Base-by-base conservation (phyloP, 2,329 filamentous ascomycete species). In the Xylaria sp. region DNA sequence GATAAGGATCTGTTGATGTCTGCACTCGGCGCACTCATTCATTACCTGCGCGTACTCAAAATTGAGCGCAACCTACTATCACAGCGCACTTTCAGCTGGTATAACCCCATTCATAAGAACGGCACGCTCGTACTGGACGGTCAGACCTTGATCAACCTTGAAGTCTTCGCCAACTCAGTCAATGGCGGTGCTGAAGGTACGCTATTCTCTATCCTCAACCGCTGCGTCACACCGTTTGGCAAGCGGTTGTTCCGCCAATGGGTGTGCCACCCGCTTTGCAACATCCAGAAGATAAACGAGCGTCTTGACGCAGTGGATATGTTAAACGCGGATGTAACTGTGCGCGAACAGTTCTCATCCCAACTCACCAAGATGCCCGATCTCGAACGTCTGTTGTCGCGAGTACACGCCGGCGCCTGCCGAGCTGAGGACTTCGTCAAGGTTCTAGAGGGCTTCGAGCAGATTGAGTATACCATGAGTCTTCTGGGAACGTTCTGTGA, bases 101-200 rank as follows among this genome's bases (percentile, higher is more conserved):
- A 99, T 73, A 92, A 89, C 71, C 94, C 94, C 0, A 97, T 99
- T 55, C 84, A 85, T 58, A 89, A 89, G 69, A 96, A 97, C 71
- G 91, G 92, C 10, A 97, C 91, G 35, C 78, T 99, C 50, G 89
- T 99, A 8, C 82, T 99, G 1, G 94, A 99, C 68, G 94, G 94
- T 0, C 94, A 99, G 72, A 97, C 92, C 19, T 80, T 99, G 67
- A 95, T 96, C 79, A 99, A 99, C 70, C 85, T 99, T n/a, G 94
- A 99, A 72, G 84, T 99, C 4, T 99, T 99, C 67, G 84, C 91
- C 67, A 99, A 99, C 74, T 92, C 88, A 0, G 91, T 89, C 65
- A 93, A 97, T 70, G 93, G 92, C 6, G 86, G 91, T 11, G 73
- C 81, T 0, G 89, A 96, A 46, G 94, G 94, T 5, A 97, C 94